Evolutionary conservation across 2,329 filamentous ascomycete genomes (phyloP).

Genomic region (Ascochyta koolunga): DNA sequence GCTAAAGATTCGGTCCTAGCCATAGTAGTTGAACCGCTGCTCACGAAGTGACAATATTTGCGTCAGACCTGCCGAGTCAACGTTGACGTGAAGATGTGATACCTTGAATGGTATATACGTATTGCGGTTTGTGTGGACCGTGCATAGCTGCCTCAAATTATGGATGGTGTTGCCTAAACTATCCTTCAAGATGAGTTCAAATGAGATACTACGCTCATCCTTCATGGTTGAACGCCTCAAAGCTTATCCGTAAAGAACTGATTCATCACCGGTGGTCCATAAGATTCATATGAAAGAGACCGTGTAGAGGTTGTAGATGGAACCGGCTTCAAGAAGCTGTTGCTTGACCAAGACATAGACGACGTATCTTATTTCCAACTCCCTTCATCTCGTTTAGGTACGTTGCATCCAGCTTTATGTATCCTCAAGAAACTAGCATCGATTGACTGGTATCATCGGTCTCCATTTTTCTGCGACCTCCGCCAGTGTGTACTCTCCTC

Average conservation of each 20-base stretch:
- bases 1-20: neutral
- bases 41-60: too few species aligned
- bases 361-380: neutral
- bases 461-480: constrained; percentile 22
- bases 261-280: constrained; percentile 30
- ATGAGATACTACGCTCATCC: neutral
- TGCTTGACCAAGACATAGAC: neutral
- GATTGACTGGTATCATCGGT: constrained; percentile 17
- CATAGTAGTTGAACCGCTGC: neutral
- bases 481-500: constrained; percentile 36
- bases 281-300: too few species aligned
- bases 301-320: too few species aligned
- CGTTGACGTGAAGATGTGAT: neutral
- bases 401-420: neutral
- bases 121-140: neutral
- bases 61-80: neutral
- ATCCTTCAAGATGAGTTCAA: neutral
- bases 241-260: constrained; percentile 14
- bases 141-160: neutral
- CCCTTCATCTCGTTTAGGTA: neutral
- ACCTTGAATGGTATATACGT: neutral
- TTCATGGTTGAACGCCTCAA: too few species aligned
- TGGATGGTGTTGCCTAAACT: neutral
- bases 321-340: too few species aligned
- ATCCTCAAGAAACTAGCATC: constrained; percentile 7